These are phyloP conservation scores for Trypanosomatidae sp. DNA, from an alignment of 208 protist genomes.

Conservation along the genomic window DNA sequence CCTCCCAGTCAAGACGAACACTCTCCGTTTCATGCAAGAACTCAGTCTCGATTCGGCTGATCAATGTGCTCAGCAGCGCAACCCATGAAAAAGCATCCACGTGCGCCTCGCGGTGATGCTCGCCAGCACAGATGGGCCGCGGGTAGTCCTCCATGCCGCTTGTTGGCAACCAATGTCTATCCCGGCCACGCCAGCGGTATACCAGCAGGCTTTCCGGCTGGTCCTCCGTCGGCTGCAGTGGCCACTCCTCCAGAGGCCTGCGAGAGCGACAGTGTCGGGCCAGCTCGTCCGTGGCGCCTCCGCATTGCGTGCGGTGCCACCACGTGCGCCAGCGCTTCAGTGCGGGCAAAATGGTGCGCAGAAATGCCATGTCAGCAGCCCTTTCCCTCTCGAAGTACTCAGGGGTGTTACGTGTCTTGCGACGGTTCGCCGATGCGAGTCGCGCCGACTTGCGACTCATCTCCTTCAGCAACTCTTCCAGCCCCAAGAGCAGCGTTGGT, in stretches of 20 bases:
- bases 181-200: slow-evolving; percentile 84
- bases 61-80: slow-evolving; percentile 62
- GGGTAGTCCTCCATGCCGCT: slow-evolving; percentile 89
- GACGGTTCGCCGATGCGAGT: slow-evolving; percentile 22
- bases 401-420: slow-evolving; percentile 51
- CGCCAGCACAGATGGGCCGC: slow-evolving; percentile 48
- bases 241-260: slow-evolving; percentile 55
- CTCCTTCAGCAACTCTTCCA: slow-evolving; percentile 62
- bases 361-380: slow-evolving; percentile 46
- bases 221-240: slow-evolving; percentile 23
- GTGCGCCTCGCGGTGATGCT: slow-evolving; percentile 65
- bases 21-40: slow-evolving; percentile 48
- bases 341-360: slow-evolving; percentile 48
- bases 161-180: slow-evolving; percentile 44
- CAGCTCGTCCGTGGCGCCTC: slow-evolving; percentile 22
- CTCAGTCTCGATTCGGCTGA: slow-evolving; percentile 56
- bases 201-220: slow-evolving; percentile 44
- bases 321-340: slow-evolving; percentile 64
- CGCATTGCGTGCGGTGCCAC: slow-evolving; percentile 81
- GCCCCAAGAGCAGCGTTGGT: slow-evolving; percentile 64
- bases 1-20: slow-evolving; percentile 66
- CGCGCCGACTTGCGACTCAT: slow-evolving; percentile 39
- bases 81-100: slow-evolving; percentile 86
- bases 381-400: slow-evolving; percentile 43
- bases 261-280: slow-evolving; percentile 38